Evolutionary conservation across 306 rosid genomes (phyloP).

Genomic region (Quercus cerris): DNA sequence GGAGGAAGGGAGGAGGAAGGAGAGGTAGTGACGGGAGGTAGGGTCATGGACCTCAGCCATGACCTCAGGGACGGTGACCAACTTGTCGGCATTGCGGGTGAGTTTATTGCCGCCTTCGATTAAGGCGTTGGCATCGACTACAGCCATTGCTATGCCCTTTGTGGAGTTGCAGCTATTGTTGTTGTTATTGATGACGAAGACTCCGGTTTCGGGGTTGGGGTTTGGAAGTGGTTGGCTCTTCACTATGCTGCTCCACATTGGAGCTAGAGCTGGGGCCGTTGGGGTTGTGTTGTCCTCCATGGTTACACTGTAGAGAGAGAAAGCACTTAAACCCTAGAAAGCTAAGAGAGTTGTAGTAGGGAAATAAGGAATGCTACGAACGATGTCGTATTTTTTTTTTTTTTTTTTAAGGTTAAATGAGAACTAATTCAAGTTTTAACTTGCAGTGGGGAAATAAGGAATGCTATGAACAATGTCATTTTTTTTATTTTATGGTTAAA

Average conservation of each 20-base stretch:
- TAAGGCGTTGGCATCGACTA: conserved; percentile 53
- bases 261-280: neutral
- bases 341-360: neutral
- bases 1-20: conserved; percentile 17
- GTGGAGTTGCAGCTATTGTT: conserved; percentile 40
- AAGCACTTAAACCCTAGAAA: conserved; percentile 29
- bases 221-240: conserved; percentile 46
- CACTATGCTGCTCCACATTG: conserved; percentile 64
- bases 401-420: too few species aligned
- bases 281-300: conserved; percentile 43
- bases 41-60: conserved; percentile 59
- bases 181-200: conserved; percentile 20
- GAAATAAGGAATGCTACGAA: neutral
- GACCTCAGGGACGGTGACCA: conserved; percentile 47
- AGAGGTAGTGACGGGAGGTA: conserved; percentile 49
- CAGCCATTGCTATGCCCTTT: conserved; percentile 45
- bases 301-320: neutral
- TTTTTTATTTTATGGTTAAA: too few species aligned
- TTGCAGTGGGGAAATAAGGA: neutral
- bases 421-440: too few species aligned
- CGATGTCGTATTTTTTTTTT: neutral
- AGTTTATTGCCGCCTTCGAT: conserved; percentile 48
- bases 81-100: conserved; percentile 37
- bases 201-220: conserved; percentile 29
- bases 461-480: neutral